Base-by-base conservation (phyloP, 2,329 filamentous ascomycete species). In the Cytospora schulzeri region DNA sequence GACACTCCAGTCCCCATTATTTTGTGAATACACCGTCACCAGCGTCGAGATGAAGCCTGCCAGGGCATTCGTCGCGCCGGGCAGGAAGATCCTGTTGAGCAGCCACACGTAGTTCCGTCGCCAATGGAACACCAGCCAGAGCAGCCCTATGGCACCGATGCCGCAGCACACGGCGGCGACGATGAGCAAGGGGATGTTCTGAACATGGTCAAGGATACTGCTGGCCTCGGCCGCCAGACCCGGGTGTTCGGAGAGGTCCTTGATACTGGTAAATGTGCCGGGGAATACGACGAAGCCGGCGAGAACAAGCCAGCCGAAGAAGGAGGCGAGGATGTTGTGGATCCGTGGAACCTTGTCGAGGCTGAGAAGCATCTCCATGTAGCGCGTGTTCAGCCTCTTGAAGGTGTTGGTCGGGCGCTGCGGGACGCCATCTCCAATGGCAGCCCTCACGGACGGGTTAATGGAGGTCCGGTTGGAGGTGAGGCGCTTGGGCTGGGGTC, bases 231-330 rank as follows among this genome's bases (percentile, higher is more conserved):
- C n/a, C 0, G 14, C 56, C n/a, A 66, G 51, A 1, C 28, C 51
- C 4, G 64, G 56, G n/a, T 63, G 38, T 0, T 57, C 50, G 31
- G 60, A 50, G 9, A 63, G 60, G 8, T 63, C 31, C 41, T 62
- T 28, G 38, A 66, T 72, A 29, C 75, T 79, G 53, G 79, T 83
- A 70, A 84, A 85, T 0, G 81, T 83, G 3, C 80, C 82, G 0
- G 82, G 82, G 48, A 84, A 78, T 55, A 85, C 76, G 17, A 85
- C 74, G 73, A 84, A 85, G 31, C 83, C 82, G 0, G 79, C 80
- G 1, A 85, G 77, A 2, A 85, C 75, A 41, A 83, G 73, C 80
- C 79, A 85, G 8, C 77, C 74, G 63, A 76, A 81, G 26, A 77
- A 69, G 11, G 76, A 74, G 59, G 79, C 79, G 24, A 81, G 73